Evolutionary conservation across 108 stramenopile genomes (phyloP).

Genomic region (Tribonema minus): DNA sequence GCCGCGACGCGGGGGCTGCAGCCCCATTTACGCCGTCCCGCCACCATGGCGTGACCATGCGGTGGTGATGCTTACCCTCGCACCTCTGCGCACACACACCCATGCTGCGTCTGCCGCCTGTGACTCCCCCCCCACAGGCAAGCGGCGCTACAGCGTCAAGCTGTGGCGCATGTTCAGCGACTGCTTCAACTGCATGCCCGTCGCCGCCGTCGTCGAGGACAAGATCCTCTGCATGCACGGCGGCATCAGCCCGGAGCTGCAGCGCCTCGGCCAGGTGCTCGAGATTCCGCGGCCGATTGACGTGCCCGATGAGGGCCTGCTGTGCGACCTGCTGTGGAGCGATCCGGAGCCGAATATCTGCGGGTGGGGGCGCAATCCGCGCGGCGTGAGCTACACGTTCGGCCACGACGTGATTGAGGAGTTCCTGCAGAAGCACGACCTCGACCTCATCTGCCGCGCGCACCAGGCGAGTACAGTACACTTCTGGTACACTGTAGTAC

Average conservation of each 20-base stretch:
- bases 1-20: too few relatives aligned
- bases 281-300: slow-evolving; percentile 49
- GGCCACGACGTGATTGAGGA: slow-evolving; percentile 52
- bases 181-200: slow-evolving; percentile 58
- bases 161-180: slow-evolving; percentile 54
- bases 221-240: slow-evolving; percentile 57
- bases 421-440: slow-evolving; percentile 45
- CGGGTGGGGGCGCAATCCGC: slow-evolving; percentile 53
- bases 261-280: slow-evolving; percentile 48
- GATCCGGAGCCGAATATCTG: slow-evolving; percentile 51
- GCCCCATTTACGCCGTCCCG: too few relatives aligned
- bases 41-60: too few relatives aligned
- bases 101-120: too few relatives aligned
- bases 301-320: slow-evolving; percentile 53
- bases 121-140: too few relatives aligned
- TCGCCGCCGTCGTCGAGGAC: slow-evolving; percentile 52
- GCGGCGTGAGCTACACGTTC: slow-evolving; percentile 54
- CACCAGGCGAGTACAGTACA: slow-evolving; percentile 49
- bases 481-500: too few relatives aligned
- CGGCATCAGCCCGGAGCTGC: slow-evolving; percentile 57
- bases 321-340: slow-evolving; percentile 46
- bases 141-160: slow-evolving; percentile 52
- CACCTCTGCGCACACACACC: too few relatives aligned
- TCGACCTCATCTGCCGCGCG: slow-evolving; percentile 53
- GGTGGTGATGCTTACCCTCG: too few relatives aligned